Percentiles rank a stretch among this genome's conserved stretches.
Evolutionary conservation across 768 basidiomycete species (phyloP).

Genomic region (Neoboletus brunneissimus): DNA sequence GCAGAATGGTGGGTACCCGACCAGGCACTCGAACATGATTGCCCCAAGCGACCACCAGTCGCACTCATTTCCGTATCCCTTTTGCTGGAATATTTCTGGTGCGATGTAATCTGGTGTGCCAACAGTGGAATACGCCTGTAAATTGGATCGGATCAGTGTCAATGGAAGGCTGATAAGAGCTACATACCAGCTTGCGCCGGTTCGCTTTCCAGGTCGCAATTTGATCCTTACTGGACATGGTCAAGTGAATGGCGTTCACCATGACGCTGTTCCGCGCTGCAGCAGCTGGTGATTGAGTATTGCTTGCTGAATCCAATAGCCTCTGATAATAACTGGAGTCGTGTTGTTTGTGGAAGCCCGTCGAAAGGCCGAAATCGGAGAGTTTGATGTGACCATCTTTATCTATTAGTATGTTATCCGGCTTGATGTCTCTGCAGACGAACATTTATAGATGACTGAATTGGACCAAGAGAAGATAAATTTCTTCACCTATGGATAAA

Average conservation of each 20-base stretch:
- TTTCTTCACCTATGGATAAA: conserved; percentile 90
- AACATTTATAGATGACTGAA: not conserved
- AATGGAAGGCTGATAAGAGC: not conserved
- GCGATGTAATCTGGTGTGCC: conserved; percentile 98
- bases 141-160: not conserved
- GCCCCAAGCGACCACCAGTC: conserved; percentile 99
- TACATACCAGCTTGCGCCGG: conserved; percentile 83
- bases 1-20: conserved; percentile 97
- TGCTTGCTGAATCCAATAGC: conserved; percentile 65
- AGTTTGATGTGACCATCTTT: conserved; percentile 96
- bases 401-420: conserved; percentile 91
- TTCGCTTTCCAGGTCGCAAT: conserved; percentile 99
- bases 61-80: conserved; percentile 97
- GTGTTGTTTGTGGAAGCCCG: conserved; percentile 99
- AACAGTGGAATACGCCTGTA: conserved; percentile 93
- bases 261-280: conserved; percentile 87
- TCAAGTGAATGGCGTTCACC: conserved; percentile 96
- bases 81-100: conserved; percentile 93
- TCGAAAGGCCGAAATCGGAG: conserved; percentile 97
- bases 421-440: conserved; percentile 86
- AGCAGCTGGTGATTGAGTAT: conserved; percentile 40
- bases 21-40: conserved; percentile 97
- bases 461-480: not conserved
- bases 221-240: conserved; percentile 89
- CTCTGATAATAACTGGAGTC: conserved; percentile 94